Conservation (phyloP, 2,329 filamentous ascomycete species). For the Cordyceps cicadae region DNA sequence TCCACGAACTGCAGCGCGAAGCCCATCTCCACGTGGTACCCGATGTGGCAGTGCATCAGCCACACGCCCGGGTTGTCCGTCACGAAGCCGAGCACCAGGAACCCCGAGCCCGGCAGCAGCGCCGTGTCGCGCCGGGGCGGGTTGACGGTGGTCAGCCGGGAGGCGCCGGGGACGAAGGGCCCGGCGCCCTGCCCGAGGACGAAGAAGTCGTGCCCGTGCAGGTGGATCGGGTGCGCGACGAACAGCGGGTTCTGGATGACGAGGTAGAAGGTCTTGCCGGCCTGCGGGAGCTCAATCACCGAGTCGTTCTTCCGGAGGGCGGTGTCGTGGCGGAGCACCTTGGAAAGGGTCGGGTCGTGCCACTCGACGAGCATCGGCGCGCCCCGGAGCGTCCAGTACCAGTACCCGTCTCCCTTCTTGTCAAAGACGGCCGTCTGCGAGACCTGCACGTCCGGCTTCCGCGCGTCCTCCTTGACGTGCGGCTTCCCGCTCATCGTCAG, state of each 20-base stretch:
- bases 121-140: conserved; percentile 46
- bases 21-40: conserved; percentile 40
- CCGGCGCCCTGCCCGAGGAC: conserved; percentile 13
- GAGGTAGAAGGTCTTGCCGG: conserved; percentile 14
- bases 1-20: neutral
- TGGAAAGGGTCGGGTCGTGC: neutral
- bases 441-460: neutral
- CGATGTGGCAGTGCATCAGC: conserved; percentile 60
- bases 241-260: conserved; percentile 12
- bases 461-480: neutral
- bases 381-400: neutral
- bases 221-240: conserved; percentile 17
- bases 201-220: conserved; percentile 18
- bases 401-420: neutral
- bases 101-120: conserved; percentile 34
- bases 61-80: conserved; percentile 33
- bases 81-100: conserved; percentile 42
- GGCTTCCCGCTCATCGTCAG: neutral
- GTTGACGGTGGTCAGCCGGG: conserved; percentile 23
- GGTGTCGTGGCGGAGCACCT: neutral
- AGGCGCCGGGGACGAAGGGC: neutral
- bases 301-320: neutral
- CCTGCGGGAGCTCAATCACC: neutral
- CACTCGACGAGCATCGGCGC: neutral
- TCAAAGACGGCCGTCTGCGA: neutral